Percentiles rank a stretch among this genome's conserved stretches.
Evolutionary conservation across 805 yeast species (phyloP).

Genomic region (Danielia oregonensis): DNA sequence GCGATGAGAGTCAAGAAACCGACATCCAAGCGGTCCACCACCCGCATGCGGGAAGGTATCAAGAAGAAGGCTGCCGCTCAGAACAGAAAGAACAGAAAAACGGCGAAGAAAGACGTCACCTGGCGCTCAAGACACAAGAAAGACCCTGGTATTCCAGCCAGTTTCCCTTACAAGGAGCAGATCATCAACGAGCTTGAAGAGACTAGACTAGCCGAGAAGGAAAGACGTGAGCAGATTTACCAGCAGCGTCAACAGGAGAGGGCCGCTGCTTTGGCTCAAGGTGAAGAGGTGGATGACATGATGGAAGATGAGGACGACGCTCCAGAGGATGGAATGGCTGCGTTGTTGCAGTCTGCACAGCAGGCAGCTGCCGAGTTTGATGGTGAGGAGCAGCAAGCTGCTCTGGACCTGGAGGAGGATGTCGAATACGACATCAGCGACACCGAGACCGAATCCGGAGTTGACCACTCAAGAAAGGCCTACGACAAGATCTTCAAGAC

Average conservation of each 20-base stretch:
- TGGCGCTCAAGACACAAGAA: conserved; percentile 85
- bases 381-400: conserved; percentile 45
- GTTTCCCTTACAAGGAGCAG: conserved; percentile 90
- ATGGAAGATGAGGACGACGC: conserved; percentile 38
- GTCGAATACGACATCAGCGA: conserved; percentile 43
- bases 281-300: conserved; percentile 28
- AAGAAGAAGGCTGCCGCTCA: conserved; percentile 94
- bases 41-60: conserved; percentile 94
- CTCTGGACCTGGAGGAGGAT: conserved; percentile 30
- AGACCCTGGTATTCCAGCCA: conserved; percentile 93
- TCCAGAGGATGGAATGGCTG: conserved; percentile 59
- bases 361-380: conserved; percentile 75
- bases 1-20: conserved; percentile 53
- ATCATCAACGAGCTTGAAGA: conserved; percentile 71
- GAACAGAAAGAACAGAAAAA: conserved; percentile 76
- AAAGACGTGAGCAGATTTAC: conserved; percentile 49
- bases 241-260: conserved; percentile 48
- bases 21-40: conserved; percentile 83
- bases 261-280: conserved; percentile 36
- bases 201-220: conserved; percentile 51
- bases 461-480: conserved; percentile 80
- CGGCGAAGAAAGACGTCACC: conserved; percentile 83
- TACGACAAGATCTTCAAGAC: conserved; percentile 91
- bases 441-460: conserved; percentile 41
- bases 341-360: conserved; percentile 86